Base-by-base conservation (phyloP, 371 early-diverging fungal species). In the Mortierella sp. region DNA sequence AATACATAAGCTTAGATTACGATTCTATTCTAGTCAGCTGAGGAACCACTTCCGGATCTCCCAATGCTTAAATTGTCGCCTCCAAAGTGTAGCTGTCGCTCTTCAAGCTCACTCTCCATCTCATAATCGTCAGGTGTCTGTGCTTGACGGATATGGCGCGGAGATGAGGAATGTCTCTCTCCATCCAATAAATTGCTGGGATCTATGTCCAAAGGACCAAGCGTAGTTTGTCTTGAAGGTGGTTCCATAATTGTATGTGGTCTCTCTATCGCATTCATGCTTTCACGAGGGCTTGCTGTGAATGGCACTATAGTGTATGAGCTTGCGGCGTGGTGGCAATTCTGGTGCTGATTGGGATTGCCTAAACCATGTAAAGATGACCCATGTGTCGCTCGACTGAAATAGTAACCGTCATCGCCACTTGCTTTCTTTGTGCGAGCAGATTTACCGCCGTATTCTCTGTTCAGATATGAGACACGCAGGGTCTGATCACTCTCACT, bases 401-500 rank as follows among this genome's bases (percentile, higher is more conserved):
- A 45, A 47, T 57, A 45, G 32, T 55, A 32, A 42, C 72, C 53
- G 29, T 43, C 22, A 22, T 51, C 55, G 4, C 29, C 43, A 19
- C 42, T 64, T 0, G 23, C 32, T 2, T 57, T 8, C 29, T n/a
- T 62, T 32, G 43, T 19, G 2, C 66, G 3, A 7, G 42, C 31
- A 12, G 31, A 22, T 31, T 34, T 23, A 32, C 34, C 26, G 12
- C 60, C 37, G 23, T 42, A 15, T 22, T 45, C 53, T 47, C 40
- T 40, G 19, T 49, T 26, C 22, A 19, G 26, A 13, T 19, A 31
- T 43, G 37, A 9, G 28, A 42, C 53, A 3, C 47, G 31, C 3
- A 78, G 32, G 1, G 78, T 68, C 35, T 78, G 64, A n/a, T 78
- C 73, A 22, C 73, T 72, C 54, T 72, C 78, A 22, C 60, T 65